Conservation (phyloP, 768 basidiomycete genomes). For the Suillus plorans region DNA sequence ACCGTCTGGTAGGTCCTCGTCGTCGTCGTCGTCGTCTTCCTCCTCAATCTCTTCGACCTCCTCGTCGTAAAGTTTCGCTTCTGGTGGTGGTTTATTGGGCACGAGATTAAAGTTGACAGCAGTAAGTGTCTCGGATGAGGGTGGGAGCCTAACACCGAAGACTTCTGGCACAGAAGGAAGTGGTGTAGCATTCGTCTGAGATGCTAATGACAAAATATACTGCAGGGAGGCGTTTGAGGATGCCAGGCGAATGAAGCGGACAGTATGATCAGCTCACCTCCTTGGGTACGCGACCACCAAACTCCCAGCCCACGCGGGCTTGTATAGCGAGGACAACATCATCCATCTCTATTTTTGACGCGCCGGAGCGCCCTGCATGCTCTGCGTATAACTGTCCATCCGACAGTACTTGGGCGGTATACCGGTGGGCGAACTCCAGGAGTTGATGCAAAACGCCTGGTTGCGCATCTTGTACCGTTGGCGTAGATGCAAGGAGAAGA, state of each 20-base stretch:
- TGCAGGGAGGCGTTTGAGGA: constrained; percentile 27
- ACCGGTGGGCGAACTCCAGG: constrained; percentile 83
- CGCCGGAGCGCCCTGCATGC: constrained; percentile 71
- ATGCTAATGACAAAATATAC: constrained; percentile 78
- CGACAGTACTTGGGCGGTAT: constrained; percentile 78
- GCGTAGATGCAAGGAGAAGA: constrained; percentile 78
- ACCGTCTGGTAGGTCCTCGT: constrained; percentile 31
- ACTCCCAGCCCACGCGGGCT: constrained; percentile 90
- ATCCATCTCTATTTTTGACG: constrained; percentile 72
- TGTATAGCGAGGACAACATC: constrained; percentile 81
- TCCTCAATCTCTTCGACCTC: constrained; percentile 82
- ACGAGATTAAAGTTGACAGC: constrained; percentile 84
- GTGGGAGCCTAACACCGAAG: constrained; percentile 83
- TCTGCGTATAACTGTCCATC: constrained; percentile 88
- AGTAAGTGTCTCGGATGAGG: constrained; percentile 65
- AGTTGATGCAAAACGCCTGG: constrained; percentile 86
- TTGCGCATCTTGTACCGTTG: constrained; percentile 82
- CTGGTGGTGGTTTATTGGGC: constrained; percentile 81
- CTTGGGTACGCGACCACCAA: constrained; percentile 85
- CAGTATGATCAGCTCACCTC: constrained; percentile 53
- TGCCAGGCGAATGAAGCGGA: constrained; percentile 1
- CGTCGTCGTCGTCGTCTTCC: constrained; percentile 35
- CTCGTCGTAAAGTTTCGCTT: constrained; percentile 73
- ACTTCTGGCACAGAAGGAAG: constrained; percentile 86
- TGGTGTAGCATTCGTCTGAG: constrained; percentile 78